Conservation (phyloP, 2,329 filamentous ascomycete species). For the Elsinoe fawcettii region DNA sequence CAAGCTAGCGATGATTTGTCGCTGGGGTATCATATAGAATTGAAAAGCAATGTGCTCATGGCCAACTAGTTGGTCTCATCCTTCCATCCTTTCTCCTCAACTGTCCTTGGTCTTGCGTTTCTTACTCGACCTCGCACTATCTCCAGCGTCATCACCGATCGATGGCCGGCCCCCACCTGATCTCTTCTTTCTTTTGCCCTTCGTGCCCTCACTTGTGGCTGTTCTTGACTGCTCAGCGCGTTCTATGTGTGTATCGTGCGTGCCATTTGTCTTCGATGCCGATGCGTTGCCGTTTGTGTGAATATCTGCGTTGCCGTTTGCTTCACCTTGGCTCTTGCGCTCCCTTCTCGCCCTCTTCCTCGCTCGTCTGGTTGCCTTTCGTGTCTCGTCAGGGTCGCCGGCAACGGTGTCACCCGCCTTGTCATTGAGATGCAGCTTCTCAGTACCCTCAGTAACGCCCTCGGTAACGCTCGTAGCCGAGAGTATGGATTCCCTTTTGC, state of each 20-base stretch:
- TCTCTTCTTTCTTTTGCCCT: not conserved
- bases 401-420: not conserved
- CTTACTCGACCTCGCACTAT: not conserved
- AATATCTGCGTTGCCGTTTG: not conserved
- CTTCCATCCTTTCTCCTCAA: not conserved
- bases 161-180: not conserved
- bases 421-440: not conserved
- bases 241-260: not conserved
- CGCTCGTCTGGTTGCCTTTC: not conserved
- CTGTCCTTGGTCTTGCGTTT: not conserved
- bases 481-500: constrained; percentile 27
- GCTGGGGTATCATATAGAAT: constrained; percentile 1
- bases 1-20: not conserved
- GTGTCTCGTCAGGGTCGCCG: not conserved
- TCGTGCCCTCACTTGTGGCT: not conserved
- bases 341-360: not conserved
- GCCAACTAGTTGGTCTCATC: not conserved
- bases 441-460: not conserved
- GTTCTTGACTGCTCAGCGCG: not conserved
- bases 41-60: not conserved
- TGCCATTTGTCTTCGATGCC: not conserved
- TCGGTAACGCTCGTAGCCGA: constrained; percentile 9
- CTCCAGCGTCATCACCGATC: not conserved
- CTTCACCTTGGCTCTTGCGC: not conserved
- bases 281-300: not conserved